phyloP scores from a whole-genome alignment of 2,329 filamentous ascomycete species.

The Aspergillus latus region DNA sequence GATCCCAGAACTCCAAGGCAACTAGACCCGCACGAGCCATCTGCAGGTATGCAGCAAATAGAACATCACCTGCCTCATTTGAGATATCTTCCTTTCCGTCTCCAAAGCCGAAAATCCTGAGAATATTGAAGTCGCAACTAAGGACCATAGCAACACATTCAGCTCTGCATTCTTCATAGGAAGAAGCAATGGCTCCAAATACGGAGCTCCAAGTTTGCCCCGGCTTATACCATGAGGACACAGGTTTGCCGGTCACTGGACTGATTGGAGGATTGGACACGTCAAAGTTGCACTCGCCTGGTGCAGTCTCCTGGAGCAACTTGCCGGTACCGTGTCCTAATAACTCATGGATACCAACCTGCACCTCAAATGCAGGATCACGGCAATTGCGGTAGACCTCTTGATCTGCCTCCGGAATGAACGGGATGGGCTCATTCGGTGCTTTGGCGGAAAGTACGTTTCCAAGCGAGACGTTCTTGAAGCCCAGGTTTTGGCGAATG shows the following conservation, averaged over 20 bases:
- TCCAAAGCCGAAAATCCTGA: slow-evolving; percentile 90
- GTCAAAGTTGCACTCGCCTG: slow-evolving; percentile 87
- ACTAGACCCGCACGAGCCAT: slow-evolving; percentile 93
- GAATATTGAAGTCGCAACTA: slow-evolving; percentile 81
- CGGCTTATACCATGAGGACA: slow-evolving; percentile 88
- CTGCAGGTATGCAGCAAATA: slow-evolving; percentile 83
- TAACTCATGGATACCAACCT: slow-evolving; percentile 93
- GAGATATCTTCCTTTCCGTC: slow-evolving; percentile 72
- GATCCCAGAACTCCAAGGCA: slow-evolving; percentile 92
- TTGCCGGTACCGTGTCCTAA: slow-evolving; percentile 89
- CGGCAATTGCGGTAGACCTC: slow-evolving; percentile 78
- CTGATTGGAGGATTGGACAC: slow-evolving; percentile 75
- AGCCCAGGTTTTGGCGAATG: slow-evolving; percentile 62
- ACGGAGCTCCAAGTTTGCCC: slow-evolving; percentile 94
- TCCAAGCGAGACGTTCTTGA: slow-evolving; percentile 77
- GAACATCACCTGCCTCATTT: slow-evolving; percentile 76
- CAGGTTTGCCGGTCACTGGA: slow-evolving; percentile 73
- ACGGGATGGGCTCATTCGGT: slow-evolving; percentile 87
- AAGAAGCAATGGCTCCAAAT: slow-evolving; percentile 82
- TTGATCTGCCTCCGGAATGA: slow-evolving; percentile 77
- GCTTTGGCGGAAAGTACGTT: slow-evolving; percentile 91
- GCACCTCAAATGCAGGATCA: slow-evolving; percentile 87
- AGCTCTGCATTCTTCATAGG: slow-evolving; percentile 92
- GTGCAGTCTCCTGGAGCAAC: slow-evolving; percentile 81
- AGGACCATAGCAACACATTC: slow-evolving; percentile 93